Conservation (phyloP, 768 basidiomycete genomes). For the Mrakia hoshinonis region DNA sequence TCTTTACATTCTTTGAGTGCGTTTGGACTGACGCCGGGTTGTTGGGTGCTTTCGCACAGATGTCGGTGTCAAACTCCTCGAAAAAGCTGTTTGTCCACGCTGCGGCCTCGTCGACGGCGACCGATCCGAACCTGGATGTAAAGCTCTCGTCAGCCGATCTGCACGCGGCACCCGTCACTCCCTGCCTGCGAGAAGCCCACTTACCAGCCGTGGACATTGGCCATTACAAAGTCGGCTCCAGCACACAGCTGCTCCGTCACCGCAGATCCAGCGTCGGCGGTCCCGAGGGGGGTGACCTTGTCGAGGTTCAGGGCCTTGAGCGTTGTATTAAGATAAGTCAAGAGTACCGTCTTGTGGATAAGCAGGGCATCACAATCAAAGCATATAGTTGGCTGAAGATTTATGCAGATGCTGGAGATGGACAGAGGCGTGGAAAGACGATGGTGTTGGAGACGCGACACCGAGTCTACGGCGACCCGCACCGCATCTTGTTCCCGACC, state of each 20-base stretch:
- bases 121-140: conserved; percentile 75
- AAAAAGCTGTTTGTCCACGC: conserved; percentile 78
- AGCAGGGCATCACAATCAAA: too few relatives aligned
- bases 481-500: conserved; percentile 58
- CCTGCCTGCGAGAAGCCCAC: too few relatives aligned
- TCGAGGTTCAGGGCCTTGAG: conserved; percentile 48
- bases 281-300: conserved; percentile 60
- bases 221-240: conserved; percentile 19
- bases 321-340: too few relatives aligned
- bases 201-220: too few relatives aligned
- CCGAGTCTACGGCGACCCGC: conserved; percentile 35
- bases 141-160: conserved; percentile 92
- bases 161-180: too few relatives aligned
- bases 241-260: conserved; percentile 14
- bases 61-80: conserved; percentile 37
- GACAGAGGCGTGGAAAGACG: too few relatives aligned
- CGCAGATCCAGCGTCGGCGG: conserved; percentile 67
- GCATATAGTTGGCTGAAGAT: too few relatives aligned
- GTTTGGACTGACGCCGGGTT: conserved; percentile 11
- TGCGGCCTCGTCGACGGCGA: conserved; percentile 57
- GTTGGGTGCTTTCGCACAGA: conserved; percentile 26
- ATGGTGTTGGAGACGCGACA: too few relatives aligned
- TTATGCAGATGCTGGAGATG: too few relatives aligned
- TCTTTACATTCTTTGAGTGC: too few relatives aligned
- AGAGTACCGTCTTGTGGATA: too few relatives aligned